A percentile compares a stretch with the other conserved stretches of the same genome.
Conservation (phyloP, 768 basidiomycete genomes). For the Amanita polypyramis region DNA sequence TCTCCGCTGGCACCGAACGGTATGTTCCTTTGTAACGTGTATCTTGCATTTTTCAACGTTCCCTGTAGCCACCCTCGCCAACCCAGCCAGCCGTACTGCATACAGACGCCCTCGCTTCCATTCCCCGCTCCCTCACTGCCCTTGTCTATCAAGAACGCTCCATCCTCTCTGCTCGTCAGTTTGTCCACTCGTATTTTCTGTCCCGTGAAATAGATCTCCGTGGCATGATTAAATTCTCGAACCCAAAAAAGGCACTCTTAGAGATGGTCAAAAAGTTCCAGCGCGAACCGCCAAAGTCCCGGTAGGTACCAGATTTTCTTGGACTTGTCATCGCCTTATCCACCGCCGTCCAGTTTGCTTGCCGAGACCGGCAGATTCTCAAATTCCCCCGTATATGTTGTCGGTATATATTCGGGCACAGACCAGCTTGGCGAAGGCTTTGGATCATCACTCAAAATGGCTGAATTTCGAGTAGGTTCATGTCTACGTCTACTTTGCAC, state of each 20-base stretch:
- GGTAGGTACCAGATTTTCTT: slow-evolving; percentile 28
- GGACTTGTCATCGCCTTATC: background rate
- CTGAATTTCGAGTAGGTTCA: slow-evolving; percentile 71
- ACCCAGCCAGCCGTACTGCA: slow-evolving; percentile 48
- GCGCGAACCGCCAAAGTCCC: slow-evolving; percentile 55
- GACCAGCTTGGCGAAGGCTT: slow-evolving; percentile 92
- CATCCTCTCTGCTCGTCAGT: slow-evolving; percentile 75
- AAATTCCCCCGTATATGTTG: slow-evolving; percentile 87
- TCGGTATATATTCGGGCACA: slow-evolving; percentile 81
- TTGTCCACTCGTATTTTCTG: slow-evolving; percentile 85
- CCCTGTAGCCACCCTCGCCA: slow-evolving; percentile 33
- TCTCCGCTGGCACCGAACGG: slow-evolving; percentile 73
- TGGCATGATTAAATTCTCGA: slow-evolving; percentile 67
- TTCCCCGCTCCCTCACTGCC: slow-evolving; percentile 80
- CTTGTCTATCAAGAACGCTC: slow-evolving; percentile 85
- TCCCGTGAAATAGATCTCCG: slow-evolving; percentile 75
- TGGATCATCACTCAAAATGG: slow-evolving; percentile 89
- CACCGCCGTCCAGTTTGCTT: slow-evolving; percentile 46
- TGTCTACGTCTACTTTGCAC: background rate
- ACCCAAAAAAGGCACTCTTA: slow-evolving; percentile 70
- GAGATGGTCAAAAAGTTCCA: slow-evolving; percentile 64
- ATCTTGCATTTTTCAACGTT: background rate
- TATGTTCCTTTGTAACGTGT: slow-evolving; percentile 23
- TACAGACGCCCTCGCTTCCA: slow-evolving; percentile 81
- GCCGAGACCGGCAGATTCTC: slow-evolving; percentile 90